These are phyloP conservation scores for Hypomyces rosellus DNA, from an alignment of 2,329 filamentous ascomycete species.

Conservation along the genomic window DNA sequence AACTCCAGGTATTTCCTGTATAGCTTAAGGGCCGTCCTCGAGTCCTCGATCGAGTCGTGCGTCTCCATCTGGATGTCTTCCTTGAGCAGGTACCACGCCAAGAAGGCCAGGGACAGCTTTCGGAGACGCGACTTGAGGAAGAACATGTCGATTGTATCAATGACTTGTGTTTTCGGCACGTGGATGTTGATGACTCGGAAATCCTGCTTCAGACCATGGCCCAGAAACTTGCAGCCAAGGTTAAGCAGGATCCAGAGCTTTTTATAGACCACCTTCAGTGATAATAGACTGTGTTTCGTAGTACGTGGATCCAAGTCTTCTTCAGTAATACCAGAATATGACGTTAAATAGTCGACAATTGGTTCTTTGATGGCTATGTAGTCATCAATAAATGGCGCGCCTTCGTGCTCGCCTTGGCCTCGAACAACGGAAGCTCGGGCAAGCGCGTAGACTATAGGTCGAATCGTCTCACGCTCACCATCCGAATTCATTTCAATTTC, in stretches of 20 bases:
- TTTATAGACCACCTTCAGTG: constrained; percentile 90
- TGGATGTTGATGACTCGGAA: constrained; percentile 98
- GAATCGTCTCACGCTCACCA: constrained; percentile 83
- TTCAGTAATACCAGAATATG: constrained; percentile 83
- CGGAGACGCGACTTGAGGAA: constrained; percentile 73
- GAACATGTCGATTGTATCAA: constrained; percentile 91
- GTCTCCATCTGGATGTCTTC: constrained; percentile 90
- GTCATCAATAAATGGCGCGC: constrained; percentile 89
- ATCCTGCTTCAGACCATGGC: constrained; percentile 88
- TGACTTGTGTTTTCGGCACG: constrained; percentile 80
- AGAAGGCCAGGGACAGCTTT: constrained; percentile 84
- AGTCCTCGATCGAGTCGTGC: constrained; percentile 95
- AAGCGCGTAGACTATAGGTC: constrained; percentile 82
- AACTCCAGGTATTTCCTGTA: constrained; percentile 89
- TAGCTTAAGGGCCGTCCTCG: constrained; percentile 79
- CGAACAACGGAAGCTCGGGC: constrained; percentile 90
- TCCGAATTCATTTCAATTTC: constrained; percentile 97
- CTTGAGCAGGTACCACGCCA: constrained; percentile 85
- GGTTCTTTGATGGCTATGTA: constrained; percentile 89
- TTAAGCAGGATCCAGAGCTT: constrained; percentile 97
- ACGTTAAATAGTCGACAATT: constrained; percentile 91
- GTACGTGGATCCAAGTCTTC: constrained; percentile 75
- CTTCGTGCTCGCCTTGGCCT: constrained; percentile 70
- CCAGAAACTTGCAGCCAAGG: constrained; percentile 86
- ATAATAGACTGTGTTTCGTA: constrained; percentile 77